These are phyloP conservation scores for Discostella pseudostelligera DNA, from an alignment of 108 stramenopile genomes.

Conservation along the genomic window DNA sequence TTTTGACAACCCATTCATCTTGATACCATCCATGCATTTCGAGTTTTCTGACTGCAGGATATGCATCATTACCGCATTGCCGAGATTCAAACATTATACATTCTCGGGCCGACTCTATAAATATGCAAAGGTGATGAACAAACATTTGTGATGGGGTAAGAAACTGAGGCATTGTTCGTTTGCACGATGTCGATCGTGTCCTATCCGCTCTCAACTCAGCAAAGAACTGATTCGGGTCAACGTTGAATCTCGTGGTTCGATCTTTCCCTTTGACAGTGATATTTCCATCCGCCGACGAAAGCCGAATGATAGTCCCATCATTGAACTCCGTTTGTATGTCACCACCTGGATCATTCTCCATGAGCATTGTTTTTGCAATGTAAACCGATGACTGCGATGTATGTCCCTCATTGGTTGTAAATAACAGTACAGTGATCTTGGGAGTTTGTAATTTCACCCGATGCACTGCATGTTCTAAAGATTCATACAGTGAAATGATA, in stretches of 20 bases:
- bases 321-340: constrained; percentile 17
- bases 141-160: constrained; percentile 2
- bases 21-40: not conserved
- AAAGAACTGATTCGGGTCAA: constrained; percentile 2
- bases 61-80: not conserved
- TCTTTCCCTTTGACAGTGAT: constrained; percentile 4
- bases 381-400: not conserved
- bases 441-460: constrained; percentile 22
- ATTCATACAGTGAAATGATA: constrained; percentile 15
- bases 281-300: constrained; percentile 11
- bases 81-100: constrained; percentile 3
- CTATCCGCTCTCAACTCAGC: constrained; percentile 9
- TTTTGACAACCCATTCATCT: not conserved
- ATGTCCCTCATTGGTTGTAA: constrained; percentile 4
- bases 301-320: constrained; percentile 21
- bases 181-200: not conserved
- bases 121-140: constrained; percentile 12
- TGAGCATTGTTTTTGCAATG: constrained; percentile 22
- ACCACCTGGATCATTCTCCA: constrained; percentile 19
- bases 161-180: not conserved
- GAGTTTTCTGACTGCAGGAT: constrained; percentile 3
- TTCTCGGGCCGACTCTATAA: constrained; percentile 13
- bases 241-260: not conserved
- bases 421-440: constrained; percentile 14
- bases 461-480: constrained; percentile 9